These are phyloP conservation scores for Ceratocystis diversiconidia DNA, from an alignment of 2,329 filamentous ascomycete species.

Conservation along the genomic window DNA sequence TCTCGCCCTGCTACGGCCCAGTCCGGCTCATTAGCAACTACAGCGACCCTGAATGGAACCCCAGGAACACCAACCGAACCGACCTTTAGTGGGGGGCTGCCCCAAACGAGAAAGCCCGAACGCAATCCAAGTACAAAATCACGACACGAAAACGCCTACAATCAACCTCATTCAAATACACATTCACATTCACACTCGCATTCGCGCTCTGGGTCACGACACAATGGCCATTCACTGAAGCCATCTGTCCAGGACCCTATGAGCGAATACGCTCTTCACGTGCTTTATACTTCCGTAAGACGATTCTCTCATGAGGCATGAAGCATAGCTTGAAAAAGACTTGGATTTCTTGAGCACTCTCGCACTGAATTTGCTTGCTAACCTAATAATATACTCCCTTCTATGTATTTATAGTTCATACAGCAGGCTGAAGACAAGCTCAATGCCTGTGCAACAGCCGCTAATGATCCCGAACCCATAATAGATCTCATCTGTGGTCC, in stretches of 20 bases:
- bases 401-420: slow-evolving; percentile 50
- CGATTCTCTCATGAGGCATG: not conserved
- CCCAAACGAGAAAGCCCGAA: slow-evolving; percentile 40
- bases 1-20: slow-evolving; percentile 27
- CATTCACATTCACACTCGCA: slow-evolving; percentile 38
- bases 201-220: slow-evolving; percentile 41
- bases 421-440: slow-evolving; percentile 94
- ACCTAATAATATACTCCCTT: slow-evolving; percentile 12
- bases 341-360: not conserved
- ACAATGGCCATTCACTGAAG: slow-evolving; percentile 40
- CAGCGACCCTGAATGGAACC: slow-evolving; percentile 18
- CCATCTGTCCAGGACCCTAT: slow-evolving; percentile 67
- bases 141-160: slow-evolving; percentile 57
- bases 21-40: slow-evolving; percentile 30
- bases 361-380: slow-evolving; percentile 11
- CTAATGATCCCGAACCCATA: slow-evolving; percentile 65
- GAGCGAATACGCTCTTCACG: slow-evolving; percentile 94
- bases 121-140: slow-evolving; percentile 48
- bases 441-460: slow-evolving; percentile 67
- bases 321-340: not conserved
- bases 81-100: slow-evolving; percentile 26
- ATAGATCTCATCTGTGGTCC: slow-evolving; percentile 85
- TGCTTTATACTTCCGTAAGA: slow-evolving; percentile 79
- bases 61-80: slow-evolving; percentile 35
- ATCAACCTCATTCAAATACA: slow-evolving; percentile 28